A percentile compares a stretch with the other conserved stretches of the same genome.
phyloP scores from a whole-genome alignment of 2,329 filamentous ascomycete genomes.

The Claviceps pusilla region DNA sequence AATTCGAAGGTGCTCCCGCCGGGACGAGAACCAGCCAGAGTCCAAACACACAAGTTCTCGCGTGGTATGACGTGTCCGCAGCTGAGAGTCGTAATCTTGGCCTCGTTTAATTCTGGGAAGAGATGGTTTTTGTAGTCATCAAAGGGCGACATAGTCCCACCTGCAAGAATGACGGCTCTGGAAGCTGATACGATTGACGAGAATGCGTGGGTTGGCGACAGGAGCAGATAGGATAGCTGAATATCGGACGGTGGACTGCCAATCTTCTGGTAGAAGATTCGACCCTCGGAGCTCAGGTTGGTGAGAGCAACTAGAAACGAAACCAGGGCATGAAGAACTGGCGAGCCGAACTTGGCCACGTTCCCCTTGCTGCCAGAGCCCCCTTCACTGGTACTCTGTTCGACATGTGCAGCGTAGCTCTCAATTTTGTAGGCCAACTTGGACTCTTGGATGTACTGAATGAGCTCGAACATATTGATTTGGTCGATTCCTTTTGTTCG shows the following conservation, averaged over 20 bases:
- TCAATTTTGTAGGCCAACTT: slow-evolving; percentile 92
- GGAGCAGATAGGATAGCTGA: slow-evolving; percentile 66
- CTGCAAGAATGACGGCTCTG: slow-evolving; percentile 75
- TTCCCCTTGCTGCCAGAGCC: slow-evolving; percentile 12
- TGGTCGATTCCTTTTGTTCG: slow-evolving; percentile 80
- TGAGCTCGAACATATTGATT: slow-evolving; percentile 82
- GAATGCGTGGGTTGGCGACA: slow-evolving; percentile 86
- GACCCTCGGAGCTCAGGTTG: slow-evolving; percentile 62
- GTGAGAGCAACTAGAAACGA: slow-evolving; percentile 67
- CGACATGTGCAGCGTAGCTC: slow-evolving; percentile 55
- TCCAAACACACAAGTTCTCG: slow-evolving; percentile 65
- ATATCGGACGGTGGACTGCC: slow-evolving; percentile 28
- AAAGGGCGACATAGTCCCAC: slow-evolving; percentile 96
- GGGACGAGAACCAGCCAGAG: slow-evolving; percentile 36
- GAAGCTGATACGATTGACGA: slow-evolving; percentile 73
- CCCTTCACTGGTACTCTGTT: slow-evolving; percentile 28
- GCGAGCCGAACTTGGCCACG: slow-evolving; percentile 19
- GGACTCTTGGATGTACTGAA: slow-evolving; percentile 77
- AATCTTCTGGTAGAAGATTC: slow-evolving; percentile 46
- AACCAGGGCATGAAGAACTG: slow-evolving; percentile 39
- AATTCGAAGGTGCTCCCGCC: slow-evolving; percentile 56
- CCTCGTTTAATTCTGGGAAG: slow-evolving; percentile 55
- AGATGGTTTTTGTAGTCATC: slow-evolving; percentile 76
- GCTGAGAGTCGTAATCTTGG: slow-evolving; percentile 63
- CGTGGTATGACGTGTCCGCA: slow-evolving; percentile 88